Evolutionary conservation across 2,329 filamentous ascomycete species (phyloP).

Genomic region (Fusarium oxysporum): DNA sequence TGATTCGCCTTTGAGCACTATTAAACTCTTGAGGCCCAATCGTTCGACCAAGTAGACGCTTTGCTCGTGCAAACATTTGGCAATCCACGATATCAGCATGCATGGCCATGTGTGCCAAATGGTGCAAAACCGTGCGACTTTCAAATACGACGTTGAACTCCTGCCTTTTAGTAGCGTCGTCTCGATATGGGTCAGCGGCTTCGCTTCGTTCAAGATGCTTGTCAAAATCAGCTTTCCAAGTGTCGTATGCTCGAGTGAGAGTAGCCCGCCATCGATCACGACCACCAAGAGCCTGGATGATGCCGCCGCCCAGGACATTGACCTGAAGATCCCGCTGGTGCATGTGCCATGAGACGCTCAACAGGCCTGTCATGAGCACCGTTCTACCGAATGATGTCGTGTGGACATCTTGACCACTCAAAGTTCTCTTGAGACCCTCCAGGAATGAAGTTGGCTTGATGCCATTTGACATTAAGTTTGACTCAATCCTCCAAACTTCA

Average conservation of each 20-base stretch:
- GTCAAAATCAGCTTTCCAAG: constrained; percentile 94
- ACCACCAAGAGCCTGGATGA: constrained; percentile 82
- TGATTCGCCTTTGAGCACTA: constrained; percentile 85
- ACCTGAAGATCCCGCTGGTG: constrained; percentile 95
- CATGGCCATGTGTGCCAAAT: constrained; percentile 97
- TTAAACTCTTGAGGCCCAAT: constrained; percentile 86
- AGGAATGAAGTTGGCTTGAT: constrained; percentile 89
- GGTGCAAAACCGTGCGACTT: constrained; percentile 88
- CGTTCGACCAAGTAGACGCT: constrained; percentile 83
- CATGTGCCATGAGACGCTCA: constrained; percentile 98
- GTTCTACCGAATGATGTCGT: constrained; percentile 95
- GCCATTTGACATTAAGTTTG: constrained; percentile 81
- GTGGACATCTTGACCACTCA: constrained; percentile 85
- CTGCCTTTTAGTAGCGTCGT: constrained; percentile 70
- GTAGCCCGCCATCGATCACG: constrained; percentile 92
- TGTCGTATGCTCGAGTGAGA: constrained; percentile 88
- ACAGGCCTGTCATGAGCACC: constrained; percentile 90
- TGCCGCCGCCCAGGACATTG: constrained; percentile 79
- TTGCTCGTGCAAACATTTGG: constrained; percentile 93
- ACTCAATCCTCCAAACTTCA: constrained; percentile 87
- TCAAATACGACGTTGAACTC: constrained; percentile 78
- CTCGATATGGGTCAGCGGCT: constrained; percentile 64
- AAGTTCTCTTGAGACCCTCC: constrained; percentile 88
- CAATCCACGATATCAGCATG: constrained; percentile 98
- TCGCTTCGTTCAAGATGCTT: constrained; percentile 76